Base-by-base conservation (phyloP, 2,329 filamentous ascomycete genomes). In the Aspergillus sp. region DNA sequence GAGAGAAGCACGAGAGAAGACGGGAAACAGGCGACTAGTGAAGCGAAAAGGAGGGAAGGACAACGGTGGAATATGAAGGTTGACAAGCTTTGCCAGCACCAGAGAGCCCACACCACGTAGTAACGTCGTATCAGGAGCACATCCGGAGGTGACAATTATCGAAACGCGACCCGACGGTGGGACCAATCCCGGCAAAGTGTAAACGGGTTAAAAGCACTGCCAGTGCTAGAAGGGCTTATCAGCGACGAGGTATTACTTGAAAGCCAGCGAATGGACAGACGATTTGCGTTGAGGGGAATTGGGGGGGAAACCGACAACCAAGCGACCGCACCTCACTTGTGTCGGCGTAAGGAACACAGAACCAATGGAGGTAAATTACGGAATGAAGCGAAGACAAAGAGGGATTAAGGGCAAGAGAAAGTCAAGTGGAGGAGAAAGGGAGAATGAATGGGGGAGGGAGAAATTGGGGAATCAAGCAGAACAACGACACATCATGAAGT, bases 51-150 rank as follows among this genome's bases (percentile, higher is more conserved):
- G 39, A 30, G 43, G 36, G 51, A 39, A 17, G 32, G 32, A 36
- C 32, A 53, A 21, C 23, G 17, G 51, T 19, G 13, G 21, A 28
- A 3, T 21, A 53, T 21, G 53, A n/a, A 47, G 4, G 39, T 43
- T 28, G 39, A 45, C 15, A 28, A 47, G 43, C 25, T 53, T 53
- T 53, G 23, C 25, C 51, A 53, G 51, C 32, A 41, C 32, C 30
- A 23, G 19, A 55, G 39, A 32, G 23, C 25, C 39, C 53, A 45
- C 23, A 36, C 53, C 39, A 28, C 53, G 53, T 32, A 55, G 23
- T 38, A 36, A 23, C 17, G 32, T 36, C 15, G 53, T 55, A 47
- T 47, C 53, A 55, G 39, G 15, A 47, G 53, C 53, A 41, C 53
- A 55, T 47, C 30, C 53, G n/a, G 30, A 30, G 39, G 51, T 38